phyloP scores from a whole-genome alignment of 78 protist species.

The Diacronema lutheri region DNA sequence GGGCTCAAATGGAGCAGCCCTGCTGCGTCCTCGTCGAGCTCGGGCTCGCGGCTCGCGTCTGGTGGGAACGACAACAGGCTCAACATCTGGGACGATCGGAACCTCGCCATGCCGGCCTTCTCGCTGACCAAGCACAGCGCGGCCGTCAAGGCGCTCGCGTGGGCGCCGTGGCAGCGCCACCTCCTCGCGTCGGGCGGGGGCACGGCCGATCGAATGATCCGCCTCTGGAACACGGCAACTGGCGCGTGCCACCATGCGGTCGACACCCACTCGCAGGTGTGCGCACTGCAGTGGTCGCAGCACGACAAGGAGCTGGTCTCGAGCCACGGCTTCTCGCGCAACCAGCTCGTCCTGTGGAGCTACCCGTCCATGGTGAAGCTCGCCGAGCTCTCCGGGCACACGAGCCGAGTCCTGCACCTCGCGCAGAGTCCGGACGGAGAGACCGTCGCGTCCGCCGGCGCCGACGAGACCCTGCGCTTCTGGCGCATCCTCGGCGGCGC shows the following conservation, averaged over 20 bases:
- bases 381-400: conserved; percentile 94
- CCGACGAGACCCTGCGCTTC: conserved; percentile 96
- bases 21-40: no score
- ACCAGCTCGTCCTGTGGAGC: conserved; percentile 88
- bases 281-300: conserved; percentile 77
- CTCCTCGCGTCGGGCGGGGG: conserved; percentile 99
- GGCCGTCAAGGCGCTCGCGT: conserved; percentile 96
- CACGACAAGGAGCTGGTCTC: conserved; percentile 83
- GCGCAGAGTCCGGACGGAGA: conserved; percentile 94
- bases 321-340: conserved; percentile 86
- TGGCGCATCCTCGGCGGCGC: conserved; percentile 80
- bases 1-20: no score
- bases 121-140: conserved; percentile 83
- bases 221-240: conserved; percentile 94
- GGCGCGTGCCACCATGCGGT: conserved; percentile 73
- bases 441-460: conserved; percentile 86
- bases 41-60: conserved; percentile 95
- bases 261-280: conserved; percentile 82
- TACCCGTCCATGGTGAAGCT: conserved; percentile 87
- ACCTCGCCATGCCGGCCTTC: no score
- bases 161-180: conserved; percentile 90
- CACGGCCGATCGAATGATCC: conserved; percentile 91
- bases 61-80: conserved; percentile 98
- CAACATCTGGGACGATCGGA: conserved; percentile 76
- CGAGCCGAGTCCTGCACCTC: conserved; percentile 91